phyloP scores from a whole-genome alignment of 2,329 filamentous ascomycete genomes.

The Cercospora sp. region DNA sequence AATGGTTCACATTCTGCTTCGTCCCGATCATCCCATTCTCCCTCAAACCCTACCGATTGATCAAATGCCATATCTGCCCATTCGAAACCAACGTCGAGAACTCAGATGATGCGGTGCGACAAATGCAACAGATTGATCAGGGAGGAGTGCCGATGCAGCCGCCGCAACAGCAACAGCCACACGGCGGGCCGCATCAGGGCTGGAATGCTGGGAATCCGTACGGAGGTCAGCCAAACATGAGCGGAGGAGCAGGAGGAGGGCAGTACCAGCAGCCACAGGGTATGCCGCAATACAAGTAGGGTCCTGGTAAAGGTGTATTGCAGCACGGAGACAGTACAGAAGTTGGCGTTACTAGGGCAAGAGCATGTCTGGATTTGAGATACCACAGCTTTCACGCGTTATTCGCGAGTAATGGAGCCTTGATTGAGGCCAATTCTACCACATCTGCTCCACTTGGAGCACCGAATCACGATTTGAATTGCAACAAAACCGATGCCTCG shows the following conservation, averaged over 20 bases:
- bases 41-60: slow-evolving; percentile 56
- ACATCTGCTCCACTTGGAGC: no score
- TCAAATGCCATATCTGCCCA: slow-evolving; percentile 73
- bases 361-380: background rate
- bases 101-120: slow-evolving; percentile 41
- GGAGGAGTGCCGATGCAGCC: slow-evolving; percentile 34
- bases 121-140: slow-evolving; percentile 35
- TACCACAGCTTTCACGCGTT: background rate
- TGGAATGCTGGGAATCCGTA: slow-evolving; percentile 30
- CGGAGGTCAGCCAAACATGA: slow-evolving; percentile 13
- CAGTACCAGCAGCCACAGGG: slow-evolving; percentile 13
- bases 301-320: background rate
- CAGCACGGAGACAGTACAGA: background rate
- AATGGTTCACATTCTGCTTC: slow-evolving; percentile 65
- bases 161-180: background rate
- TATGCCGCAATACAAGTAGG: slow-evolving; percentile 19
- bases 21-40: slow-evolving; percentile 64
- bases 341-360: background rate
- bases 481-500: no score
- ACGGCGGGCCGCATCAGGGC: slow-evolving; percentile 28
- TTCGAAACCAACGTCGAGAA: slow-evolving; percentile 63
- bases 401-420: background rate
- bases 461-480: no score
- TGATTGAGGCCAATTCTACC: background rate
- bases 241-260: slow-evolving; percentile 17